A percentile compares a stretch with the other conserved stretches of the same genome.
These are phyloP conservation scores for Metarhizium anisopliae DNA, from an alignment of 2,329 filamentous ascomycete species.

Conservation along the genomic window DNA sequence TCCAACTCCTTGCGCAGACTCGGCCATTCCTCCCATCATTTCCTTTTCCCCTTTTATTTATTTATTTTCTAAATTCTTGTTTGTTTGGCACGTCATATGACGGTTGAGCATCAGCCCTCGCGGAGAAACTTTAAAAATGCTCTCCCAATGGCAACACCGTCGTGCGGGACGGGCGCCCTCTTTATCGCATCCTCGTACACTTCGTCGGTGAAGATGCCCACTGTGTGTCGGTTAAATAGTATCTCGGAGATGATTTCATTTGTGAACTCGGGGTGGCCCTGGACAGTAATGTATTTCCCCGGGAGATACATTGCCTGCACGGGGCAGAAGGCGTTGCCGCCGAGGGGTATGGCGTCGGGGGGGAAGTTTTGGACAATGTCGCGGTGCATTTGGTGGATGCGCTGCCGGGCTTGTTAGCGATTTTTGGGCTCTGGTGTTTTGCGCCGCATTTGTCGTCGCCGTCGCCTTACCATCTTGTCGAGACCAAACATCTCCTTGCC, in stretches of 20 bases:
- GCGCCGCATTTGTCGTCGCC: too few relatives aligned
- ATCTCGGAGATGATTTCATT: constrained; percentile 29
- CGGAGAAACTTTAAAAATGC: constrained; percentile 71
- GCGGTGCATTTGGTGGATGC: constrained; percentile 38
- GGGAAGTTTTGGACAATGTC: constrained; percentile 34
- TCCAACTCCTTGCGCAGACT: neutral
- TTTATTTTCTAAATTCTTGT: neutral
- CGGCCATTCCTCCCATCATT: too few relatives aligned
- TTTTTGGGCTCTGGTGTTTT: neutral
- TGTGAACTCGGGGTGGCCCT: constrained; percentile 40
- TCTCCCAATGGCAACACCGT: constrained; percentile 66
- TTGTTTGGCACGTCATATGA: neutral
- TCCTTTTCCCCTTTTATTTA: too few relatives aligned
- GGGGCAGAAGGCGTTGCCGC: constrained; percentile 29
- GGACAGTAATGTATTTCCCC: constrained; percentile 29
- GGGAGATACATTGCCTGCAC: constrained; percentile 34
- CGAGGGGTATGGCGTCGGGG: constrained; percentile 28
- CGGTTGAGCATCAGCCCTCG: constrained; percentile 30
- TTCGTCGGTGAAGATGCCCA: constrained; percentile 61
- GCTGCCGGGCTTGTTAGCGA: constrained; percentile 12
- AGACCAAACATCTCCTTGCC: constrained; percentile 31
- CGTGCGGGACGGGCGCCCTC: constrained; percentile 59
- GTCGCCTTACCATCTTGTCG: constrained; percentile 20
- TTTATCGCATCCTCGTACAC: constrained; percentile 59
- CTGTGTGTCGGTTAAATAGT: constrained; percentile 44